These are phyloP conservation scores for Pisolithus sp. DNA, from an alignment of 768 basidiomycete species.

Conservation along the genomic window DNA sequence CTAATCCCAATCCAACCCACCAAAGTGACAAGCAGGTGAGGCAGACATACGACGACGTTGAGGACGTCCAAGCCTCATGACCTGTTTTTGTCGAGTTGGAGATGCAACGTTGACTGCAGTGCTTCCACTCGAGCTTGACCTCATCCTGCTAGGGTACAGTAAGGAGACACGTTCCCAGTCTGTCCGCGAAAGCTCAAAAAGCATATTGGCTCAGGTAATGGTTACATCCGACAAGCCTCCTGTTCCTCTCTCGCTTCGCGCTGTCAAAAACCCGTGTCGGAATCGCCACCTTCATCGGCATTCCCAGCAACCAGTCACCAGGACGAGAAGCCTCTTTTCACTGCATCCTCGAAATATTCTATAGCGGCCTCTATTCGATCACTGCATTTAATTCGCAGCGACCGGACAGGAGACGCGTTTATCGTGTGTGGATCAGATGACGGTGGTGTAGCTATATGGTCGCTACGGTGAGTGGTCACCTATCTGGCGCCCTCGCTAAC, in stretches of 20 bases:
- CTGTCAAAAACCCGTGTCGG: background rate
- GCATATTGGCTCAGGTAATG: conserved; percentile 39
- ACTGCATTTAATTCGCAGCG: conserved; percentile 52
- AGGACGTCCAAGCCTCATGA: conserved; percentile 5
- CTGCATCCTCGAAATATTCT: conserved; percentile 38
- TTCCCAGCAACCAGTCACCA: background rate
- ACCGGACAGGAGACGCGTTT: conserved; percentile 51
- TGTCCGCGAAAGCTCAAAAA: background rate
- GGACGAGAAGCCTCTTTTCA: conserved; percentile 12
- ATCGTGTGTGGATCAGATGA: conserved; percentile 74
- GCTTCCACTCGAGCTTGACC: conserved; percentile 52
- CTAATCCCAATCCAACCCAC: too few relatives aligned
- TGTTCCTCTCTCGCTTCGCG: conserved; percentile 30
- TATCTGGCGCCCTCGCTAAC: background rate
- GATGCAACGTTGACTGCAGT: conserved; percentile 29
- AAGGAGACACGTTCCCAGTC: conserved; percentile 12
- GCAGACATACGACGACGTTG: too few relatives aligned
- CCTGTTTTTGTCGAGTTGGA: background rate
- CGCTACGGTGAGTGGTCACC: conserved; percentile 42
- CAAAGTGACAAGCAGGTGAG: too few relatives aligned
- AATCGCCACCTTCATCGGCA: conserved; percentile 2
- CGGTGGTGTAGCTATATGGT: conserved; percentile 74
- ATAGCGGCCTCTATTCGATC: conserved; percentile 39
- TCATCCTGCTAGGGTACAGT: conserved; percentile 64
- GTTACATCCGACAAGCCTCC: conserved; percentile 41